Conservation (phyloP, 345 rosid species). For the Trapa incisa region DNA sequence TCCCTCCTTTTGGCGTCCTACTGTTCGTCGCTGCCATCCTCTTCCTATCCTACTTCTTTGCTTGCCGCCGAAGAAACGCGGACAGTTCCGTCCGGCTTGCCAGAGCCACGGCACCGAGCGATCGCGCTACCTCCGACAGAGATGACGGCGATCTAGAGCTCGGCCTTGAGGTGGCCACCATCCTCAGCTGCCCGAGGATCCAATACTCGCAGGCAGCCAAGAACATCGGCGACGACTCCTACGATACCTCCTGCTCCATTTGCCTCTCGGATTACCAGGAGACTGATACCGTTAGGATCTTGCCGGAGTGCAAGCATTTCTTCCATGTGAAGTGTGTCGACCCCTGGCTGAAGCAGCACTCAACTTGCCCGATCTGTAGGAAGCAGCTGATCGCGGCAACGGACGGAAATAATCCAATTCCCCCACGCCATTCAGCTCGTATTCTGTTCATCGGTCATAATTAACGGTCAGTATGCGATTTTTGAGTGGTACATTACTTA, state of each 20-base stretch:
- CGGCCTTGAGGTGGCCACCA: conserved; percentile 4
- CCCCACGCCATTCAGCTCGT: background rate
- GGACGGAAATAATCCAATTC: background rate
- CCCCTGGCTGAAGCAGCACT: conserved; percentile 7
- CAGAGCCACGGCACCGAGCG: background rate
- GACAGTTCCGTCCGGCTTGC: background rate
- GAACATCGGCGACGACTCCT: background rate
- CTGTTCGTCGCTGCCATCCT: background rate
- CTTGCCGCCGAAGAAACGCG: background rate
- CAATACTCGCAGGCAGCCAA: background rate
- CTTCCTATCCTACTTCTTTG: conserved; percentile 5
- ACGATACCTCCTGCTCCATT: background rate
- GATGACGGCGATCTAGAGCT: conserved; percentile 1
- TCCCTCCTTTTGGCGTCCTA: conserved; percentile 5
- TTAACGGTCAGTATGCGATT: too few species aligned
- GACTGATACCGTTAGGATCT: conserved; percentile 2
- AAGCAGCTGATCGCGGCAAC: background rate
- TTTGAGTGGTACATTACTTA: conserved; percentile 27
- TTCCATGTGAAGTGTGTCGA: conserved; percentile 9
- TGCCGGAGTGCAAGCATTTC: conserved; percentile 11
- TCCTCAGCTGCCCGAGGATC: conserved; percentile 6
- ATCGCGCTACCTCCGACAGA: background rate
- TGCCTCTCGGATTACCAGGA: conserved; percentile 5
- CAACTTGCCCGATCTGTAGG: conserved; percentile 8
- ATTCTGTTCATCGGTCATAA: background rate